A percentile compares a stretch with the other conserved stretches of the same genome.
Evolutionary conservation across 805 yeast species (phyloP).

Genomic region (Candida loeiensis): DNA sequence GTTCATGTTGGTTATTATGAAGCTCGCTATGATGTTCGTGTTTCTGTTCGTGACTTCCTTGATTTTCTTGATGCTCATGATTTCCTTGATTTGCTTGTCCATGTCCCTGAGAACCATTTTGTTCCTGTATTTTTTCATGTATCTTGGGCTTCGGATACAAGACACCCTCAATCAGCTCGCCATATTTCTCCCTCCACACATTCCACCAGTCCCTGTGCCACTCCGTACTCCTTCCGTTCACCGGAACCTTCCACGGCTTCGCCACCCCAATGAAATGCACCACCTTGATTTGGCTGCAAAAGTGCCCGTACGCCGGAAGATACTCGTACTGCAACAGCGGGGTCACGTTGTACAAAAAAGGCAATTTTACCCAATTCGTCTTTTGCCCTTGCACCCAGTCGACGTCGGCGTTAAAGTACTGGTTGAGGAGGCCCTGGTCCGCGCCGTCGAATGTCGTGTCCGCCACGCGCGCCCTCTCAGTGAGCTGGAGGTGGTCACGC

Average conservation of each 20-base stretch:
- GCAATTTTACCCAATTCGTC: conserved; percentile 63
- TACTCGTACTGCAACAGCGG: conserved; percentile 60
- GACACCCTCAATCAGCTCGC: conserved; percentile 22
- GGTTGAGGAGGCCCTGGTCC: conserved; percentile 86
- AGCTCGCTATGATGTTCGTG: too few relatives aligned
- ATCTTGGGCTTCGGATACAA: conserved; percentile 2
- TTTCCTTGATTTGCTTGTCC: conserved; percentile 2
- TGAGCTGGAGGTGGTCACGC: conserved; percentile 40
- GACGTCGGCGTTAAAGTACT: conserved; percentile 52
- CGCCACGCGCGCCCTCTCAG: conserved; percentile 16
- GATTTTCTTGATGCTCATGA: conserved; percentile 3
- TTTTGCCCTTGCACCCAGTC: conserved; percentile 32
- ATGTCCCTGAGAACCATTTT: neutral
- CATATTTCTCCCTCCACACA: conserved; percentile 31
- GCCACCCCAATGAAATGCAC: conserved; percentile 65
- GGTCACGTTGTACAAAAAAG: conserved; percentile 85
- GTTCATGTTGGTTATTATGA: too few relatives aligned
- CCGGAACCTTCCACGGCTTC: conserved; percentile 51
- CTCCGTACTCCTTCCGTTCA: conserved; percentile 6
- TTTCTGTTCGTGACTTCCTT: too few relatives aligned
- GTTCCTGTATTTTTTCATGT: neutral
- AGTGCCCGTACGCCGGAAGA: conserved; percentile 63
- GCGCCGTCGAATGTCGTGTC: conserved; percentile 71
- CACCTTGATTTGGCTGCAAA: conserved; percentile 42
- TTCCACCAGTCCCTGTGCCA: conserved; percentile 38